Percentiles rank a stretch among this genome's conserved stretches.
Evolutionary conservation across 805 yeast species (phyloP).

Genomic region (Nakazawaea peltata): DNA sequence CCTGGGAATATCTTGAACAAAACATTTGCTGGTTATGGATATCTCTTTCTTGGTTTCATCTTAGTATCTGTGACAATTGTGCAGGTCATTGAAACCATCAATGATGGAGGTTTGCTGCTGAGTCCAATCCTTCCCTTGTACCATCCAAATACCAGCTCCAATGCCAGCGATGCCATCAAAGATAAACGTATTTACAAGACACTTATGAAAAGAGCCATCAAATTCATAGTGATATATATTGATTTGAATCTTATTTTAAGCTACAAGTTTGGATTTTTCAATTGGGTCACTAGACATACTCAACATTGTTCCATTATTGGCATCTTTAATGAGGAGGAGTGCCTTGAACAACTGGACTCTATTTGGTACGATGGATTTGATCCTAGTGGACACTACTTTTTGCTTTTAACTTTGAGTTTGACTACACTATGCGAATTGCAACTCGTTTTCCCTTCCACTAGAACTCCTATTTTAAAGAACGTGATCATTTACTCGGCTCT

Average conservation of each 20-base stretch:
- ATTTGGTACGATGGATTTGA: slow-evolving; percentile 45
- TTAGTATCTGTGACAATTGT: slow-evolving; percentile 1
- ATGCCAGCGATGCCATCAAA: too few species aligned
- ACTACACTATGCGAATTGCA: slow-evolving; percentile 12
- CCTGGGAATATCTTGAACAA: slow-evolving; percentile 6
- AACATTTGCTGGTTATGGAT: slow-evolving; percentile 9
- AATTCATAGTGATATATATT: background rate
- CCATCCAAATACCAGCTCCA: too few species aligned
- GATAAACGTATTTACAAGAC: background rate
- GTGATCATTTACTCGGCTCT: too few species aligned
- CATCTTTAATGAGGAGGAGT: background rate
- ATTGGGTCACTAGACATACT: slow-evolving; percentile 1
- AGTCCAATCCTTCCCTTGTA: too few species aligned
- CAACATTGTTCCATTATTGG: slow-evolving; percentile 2
- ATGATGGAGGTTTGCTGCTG: too few species aligned
- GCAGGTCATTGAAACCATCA: background rate
- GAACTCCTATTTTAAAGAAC: too few species aligned
- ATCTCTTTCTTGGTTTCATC: slow-evolving; percentile 1
- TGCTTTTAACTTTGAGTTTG: slow-evolving; percentile 33
- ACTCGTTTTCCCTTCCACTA: too few species aligned
- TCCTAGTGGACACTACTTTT: slow-evolving; percentile 44
- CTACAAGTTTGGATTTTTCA: slow-evolving; percentile 5
- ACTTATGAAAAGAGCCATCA: background rate
- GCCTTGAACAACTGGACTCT: slow-evolving; percentile 18
- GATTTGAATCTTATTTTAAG: slow-evolving; percentile 4